Base-by-base conservation (phyloP, 2,329 filamentous ascomycete genomes). In the Colletotrichum spinosum region DNA sequence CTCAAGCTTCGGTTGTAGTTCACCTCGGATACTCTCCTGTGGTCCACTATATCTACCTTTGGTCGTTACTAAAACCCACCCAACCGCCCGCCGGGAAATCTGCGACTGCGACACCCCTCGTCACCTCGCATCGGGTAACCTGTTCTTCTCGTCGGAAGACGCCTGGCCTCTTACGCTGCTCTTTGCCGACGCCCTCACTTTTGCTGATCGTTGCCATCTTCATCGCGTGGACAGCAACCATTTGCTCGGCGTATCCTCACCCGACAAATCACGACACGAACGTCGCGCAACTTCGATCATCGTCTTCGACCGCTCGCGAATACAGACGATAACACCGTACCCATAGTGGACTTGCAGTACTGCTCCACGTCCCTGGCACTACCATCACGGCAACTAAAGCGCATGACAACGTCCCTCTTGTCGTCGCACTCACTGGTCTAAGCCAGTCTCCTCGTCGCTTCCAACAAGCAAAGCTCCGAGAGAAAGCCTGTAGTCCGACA, bases 401-500 rank as follows among this genome's bases (percentile, higher is more conserved):
- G 59, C 53, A 57, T 57, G 52, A 56, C 6, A 48, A 33, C 33
- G 15, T 10, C 53, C 39, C 53, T 35, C 53, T 45, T 13, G 37
- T 63, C 15, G 41, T 62, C 34, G 35, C 39, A 49, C 25, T 33
- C n/a, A 42, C 63, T 57, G 63, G 58, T 52, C 17, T 15, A 57
- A 12, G 38, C 34, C 63, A 63, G 48, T 42, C 49, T 39, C 37
- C 34, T 50, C 33, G 11, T 11, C 37, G 13, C 45, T 17, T 15
- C 13, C 34, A 11, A 13, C 33, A 46, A 45, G 39, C 38, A n/a
- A 13, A 56, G 13, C 48, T 44, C 12, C 17, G 6, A 62, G 37
- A 41, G 52, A 56, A 37, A 53, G 15, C 13, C 35, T 10, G 2
- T 33, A 49, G 45, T 44, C 71, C 76, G 78, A 70, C 76, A 90